Conservation (phyloP, 2,329 filamentous ascomycete genomes). For the Calcarisporium arbuscula region DNA sequence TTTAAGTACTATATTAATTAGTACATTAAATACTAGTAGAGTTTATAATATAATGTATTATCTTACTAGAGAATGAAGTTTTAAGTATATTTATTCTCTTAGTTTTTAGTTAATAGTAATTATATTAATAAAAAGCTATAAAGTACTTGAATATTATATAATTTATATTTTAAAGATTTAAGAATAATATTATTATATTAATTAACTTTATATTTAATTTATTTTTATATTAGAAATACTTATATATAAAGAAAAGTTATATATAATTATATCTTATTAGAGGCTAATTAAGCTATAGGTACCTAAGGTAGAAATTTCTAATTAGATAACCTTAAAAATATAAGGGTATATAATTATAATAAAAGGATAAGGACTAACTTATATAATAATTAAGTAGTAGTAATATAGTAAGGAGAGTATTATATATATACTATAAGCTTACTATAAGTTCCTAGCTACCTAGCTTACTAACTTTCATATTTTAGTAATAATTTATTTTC, state of each 20-base stretch:
- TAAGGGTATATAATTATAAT: background rate
- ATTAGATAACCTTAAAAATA: background rate
- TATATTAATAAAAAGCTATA: background rate
- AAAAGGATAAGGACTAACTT: too few relatives aligned
- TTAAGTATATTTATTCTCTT: background rate
- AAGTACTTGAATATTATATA: background rate
- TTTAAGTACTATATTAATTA: conserved; percentile 1
- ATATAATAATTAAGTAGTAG: too few relatives aligned
- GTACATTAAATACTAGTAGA: background rate
- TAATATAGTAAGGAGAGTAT: background rate
- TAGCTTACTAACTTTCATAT: too few relatives aligned
- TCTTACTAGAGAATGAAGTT: background rate
- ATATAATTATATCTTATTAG: background rate
- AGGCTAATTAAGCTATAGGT: background rate
- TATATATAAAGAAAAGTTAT: background rate
- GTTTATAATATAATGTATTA: background rate
- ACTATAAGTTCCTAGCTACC: too few relatives aligned
- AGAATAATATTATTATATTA: background rate
- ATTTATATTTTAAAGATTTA: background rate
- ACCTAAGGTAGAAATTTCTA: background rate
- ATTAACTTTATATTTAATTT: background rate
- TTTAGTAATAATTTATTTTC: too few relatives aligned
- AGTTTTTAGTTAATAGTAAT: background rate
- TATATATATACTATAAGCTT: too few relatives aligned
- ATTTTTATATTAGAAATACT: background rate